These are phyloP conservation scores for Neopestalotiopsis sp. DNA, from an alignment of 2,329 filamentous ascomycete genomes.

Conservation along the genomic window DNA sequence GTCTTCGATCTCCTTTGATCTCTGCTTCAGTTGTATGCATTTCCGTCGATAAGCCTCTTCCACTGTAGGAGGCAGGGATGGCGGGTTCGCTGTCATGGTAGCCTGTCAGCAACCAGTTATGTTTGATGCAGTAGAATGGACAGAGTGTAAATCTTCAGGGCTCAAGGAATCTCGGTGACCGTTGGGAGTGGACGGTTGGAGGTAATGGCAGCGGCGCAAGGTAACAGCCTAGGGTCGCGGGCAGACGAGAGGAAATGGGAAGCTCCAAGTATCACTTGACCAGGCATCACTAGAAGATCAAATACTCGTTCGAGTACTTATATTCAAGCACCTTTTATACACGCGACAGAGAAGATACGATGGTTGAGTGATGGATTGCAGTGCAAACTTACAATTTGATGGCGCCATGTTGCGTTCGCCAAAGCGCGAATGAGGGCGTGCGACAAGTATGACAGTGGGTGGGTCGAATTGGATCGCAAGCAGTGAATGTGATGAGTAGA, in stretches of 20 bases:
- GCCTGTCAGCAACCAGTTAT: conserved; percentile 19
- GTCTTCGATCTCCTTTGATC: conserved; percentile 89
- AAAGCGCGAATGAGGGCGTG: not conserved
- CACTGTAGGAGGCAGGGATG: conserved; percentile 80
- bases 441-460: not conserved
- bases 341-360: not conserved
- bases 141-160: not conserved
- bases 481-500: not conserved
- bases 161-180: not conserved
- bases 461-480: not conserved
- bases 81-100: conserved; percentile 52
- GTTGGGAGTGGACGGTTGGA: not conserved
- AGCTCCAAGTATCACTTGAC: not conserved
- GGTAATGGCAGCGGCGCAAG: not conserved
- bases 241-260: not conserved
- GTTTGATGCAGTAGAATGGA: not conserved
- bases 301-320: not conserved
- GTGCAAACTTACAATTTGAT: conserved; percentile 11
- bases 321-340: not conserved
- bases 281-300: not conserved
- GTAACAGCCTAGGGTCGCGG: not conserved
- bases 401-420: conserved; percentile 11
- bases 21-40: conserved; percentile 92
- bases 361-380: not conserved
- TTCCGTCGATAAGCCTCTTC: conserved; percentile 96